Percentiles rank a stretch among this genome's conserved stretches.
Evolutionary conservation across 495 filamentous ascomycete genomes (phyloP).

Genomic region (Neurospora hispaniola): DNA sequence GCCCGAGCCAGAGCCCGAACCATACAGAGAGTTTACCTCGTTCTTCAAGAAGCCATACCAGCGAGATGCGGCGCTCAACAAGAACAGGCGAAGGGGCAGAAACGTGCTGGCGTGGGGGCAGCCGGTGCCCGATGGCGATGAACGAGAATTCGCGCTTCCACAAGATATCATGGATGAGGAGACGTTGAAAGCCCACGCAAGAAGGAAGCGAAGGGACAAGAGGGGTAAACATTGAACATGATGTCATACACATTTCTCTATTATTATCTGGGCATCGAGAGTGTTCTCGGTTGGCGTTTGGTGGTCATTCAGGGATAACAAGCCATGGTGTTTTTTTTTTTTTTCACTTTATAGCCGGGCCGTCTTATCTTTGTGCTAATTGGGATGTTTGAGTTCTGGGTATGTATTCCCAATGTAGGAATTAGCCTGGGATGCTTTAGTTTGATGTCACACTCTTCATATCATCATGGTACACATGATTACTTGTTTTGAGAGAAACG

Average conservation of each 20-base stretch:
- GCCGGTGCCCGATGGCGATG: conserved; percentile 59
- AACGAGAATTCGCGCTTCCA: conserved; percentile 66
- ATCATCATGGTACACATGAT: neutral
- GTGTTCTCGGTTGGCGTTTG: neutral
- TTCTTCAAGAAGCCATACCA: conserved; percentile 73
- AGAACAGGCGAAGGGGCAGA: conserved; percentile 45
- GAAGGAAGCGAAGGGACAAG: conserved; percentile 41
- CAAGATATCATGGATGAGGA: conserved; percentile 58
- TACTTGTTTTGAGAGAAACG: neutral
- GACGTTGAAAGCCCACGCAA: conserved; percentile 50
- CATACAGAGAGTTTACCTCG: conserved; percentile 62
- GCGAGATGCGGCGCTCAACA: conserved; percentile 62
- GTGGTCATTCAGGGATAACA: neutral
- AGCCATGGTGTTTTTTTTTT: neutral
- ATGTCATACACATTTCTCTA: neutral
- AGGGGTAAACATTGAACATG: conserved; percentile 18
- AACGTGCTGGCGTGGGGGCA: conserved; percentile 63
- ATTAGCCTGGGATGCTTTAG: neutral
- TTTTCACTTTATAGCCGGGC: neutral
- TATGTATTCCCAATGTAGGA: neutral
- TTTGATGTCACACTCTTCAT: neutral
- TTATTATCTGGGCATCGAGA: neutral
- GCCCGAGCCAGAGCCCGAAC: conserved; percentile 7
- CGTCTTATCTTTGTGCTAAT: neutral
- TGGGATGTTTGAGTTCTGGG: neutral